Evolutionary conservation across 352 stramenopile species (phyloP), one percentile per base, ranked within the genome.

Genomic region (Thraustochytrium sp.): DNA sequence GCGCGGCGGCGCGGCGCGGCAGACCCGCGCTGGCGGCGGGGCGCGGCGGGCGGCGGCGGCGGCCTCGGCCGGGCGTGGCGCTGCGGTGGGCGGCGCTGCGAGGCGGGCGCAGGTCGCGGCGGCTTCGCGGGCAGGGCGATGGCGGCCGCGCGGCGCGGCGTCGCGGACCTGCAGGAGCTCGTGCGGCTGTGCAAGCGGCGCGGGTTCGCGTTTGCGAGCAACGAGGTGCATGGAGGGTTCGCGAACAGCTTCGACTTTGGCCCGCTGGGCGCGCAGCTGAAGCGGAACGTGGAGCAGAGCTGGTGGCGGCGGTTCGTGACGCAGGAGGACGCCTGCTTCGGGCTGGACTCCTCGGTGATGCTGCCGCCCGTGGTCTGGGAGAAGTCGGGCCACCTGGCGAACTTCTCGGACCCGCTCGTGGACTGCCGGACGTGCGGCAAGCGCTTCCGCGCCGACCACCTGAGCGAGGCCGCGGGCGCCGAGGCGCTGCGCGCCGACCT

Each of bases 211-310:
- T 98, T 97, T 86, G 93, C 92, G 0, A 94, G 92, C 18, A 96
- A 91, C 18, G 93, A 98, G 86, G 97, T 99, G 85, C 99, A 99
- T 89, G 97, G 97, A 82, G 95, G 96, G 2, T 94, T 97, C 76
- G 93, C 93, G 76, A 97, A 97, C 86, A 98, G 96, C 87, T 99
- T 97, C 87, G 96, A 99, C 90, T 99, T 98, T 85, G 96, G 96
- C 34, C 96, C 95, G 9, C 83, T 96, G 5, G 93, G 95, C 48
- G 90, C 90, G 16, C 93, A 98, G 85, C 93, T 99, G 86, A 99
- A 98, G 87, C 96, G 96, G 85, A 99, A 99, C 88, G 92, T 99
- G 73, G 96, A 98, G 86, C 93, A 98, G 80, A 89, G 89, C 0
- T 99, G 96, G 94, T 99, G 95, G 94, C 93, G 92, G 51, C 91